These are phyloP conservation scores for Pichia nanzhaoensis DNA, from an alignment of 805 yeast genomes.

Conservation along the genomic window DNA sequence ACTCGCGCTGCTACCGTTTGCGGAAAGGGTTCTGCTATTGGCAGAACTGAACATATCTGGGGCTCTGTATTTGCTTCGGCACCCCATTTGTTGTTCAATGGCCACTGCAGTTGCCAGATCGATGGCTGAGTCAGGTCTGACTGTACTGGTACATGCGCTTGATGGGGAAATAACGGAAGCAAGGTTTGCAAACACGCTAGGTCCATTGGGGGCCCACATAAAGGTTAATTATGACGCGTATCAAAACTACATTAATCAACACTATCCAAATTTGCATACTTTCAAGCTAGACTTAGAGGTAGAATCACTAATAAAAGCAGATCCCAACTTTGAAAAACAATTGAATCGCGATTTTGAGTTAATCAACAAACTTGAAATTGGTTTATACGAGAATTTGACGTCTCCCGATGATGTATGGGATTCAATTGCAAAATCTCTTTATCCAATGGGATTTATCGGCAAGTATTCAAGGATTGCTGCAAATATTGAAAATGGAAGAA, in stretches of 20 bases:
- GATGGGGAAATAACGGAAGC: neutral
- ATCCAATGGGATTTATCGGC: constrained; percentile 10
- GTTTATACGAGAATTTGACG: neutral
- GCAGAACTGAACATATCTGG: too few relatives aligned
- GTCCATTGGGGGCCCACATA: neutral
- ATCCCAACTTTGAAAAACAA: neutral
- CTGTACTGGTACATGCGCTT: too few relatives aligned
- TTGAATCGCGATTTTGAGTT: constrained; percentile 1
- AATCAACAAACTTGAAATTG: constrained; percentile 9
- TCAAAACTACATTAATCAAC: neutral
- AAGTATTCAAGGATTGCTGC: constrained; percentile 11
- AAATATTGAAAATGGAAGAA: constrained; percentile 6
- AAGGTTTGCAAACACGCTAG: neutral
- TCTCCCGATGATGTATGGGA: constrained; percentile 11
- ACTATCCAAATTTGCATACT: constrained; percentile 4
- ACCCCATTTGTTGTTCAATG: too few relatives aligned
- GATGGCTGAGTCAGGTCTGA: neutral
- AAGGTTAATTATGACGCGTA: neutral
- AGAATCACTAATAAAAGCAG: neutral
- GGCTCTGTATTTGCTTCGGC: too few relatives aligned
- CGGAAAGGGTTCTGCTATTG: too few relatives aligned
- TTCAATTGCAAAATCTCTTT: constrained; percentile 5
- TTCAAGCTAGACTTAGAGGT: neutral
- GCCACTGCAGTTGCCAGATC: too few relatives aligned
- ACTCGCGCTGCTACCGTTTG: too few relatives aligned